Percentiles rank a stretch among this genome's conserved stretches.
phyloP scores from a whole-genome alignment of 192 early-diverging fungal species.

The Hyaloraphidium curvatum region DNA sequence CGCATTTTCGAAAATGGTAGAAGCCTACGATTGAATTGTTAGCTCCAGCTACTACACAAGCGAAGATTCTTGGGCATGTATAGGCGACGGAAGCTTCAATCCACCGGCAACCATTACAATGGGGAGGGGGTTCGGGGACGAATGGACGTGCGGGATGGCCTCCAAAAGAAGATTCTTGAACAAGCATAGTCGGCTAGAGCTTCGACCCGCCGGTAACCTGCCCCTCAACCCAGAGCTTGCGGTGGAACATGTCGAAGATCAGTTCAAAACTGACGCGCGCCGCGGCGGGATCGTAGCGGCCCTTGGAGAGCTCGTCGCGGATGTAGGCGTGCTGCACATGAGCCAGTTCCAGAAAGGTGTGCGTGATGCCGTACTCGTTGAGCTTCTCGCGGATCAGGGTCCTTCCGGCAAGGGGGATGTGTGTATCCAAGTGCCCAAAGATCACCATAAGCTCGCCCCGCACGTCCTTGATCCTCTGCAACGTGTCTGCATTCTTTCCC shows the following conservation, averaged over 20 bases:
- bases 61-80: too few relatives aligned
- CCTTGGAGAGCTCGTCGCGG: conserved; percentile 39
- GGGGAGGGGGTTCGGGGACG: too few relatives aligned
- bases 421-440: conserved; percentile 41
- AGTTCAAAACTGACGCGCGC: conserved; percentile 33
- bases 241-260: conserved; percentile 35
- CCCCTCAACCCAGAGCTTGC: conserved; percentile 15
- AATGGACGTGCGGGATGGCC: too few relatives aligned
- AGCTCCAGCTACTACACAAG: too few relatives aligned
- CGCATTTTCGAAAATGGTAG: too few relatives aligned
- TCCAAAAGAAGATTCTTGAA: too few relatives aligned
- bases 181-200: too few relatives aligned
- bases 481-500: conserved; percentile 22
- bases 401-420: conserved; percentile 35
- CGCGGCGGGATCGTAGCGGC: conserved; percentile 39
- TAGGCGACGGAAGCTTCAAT: too few relatives aligned
- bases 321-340: conserved; percentile 45
- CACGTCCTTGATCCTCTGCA: conserved; percentile 26
- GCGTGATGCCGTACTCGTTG: conserved; percentile 22
- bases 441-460: conserved; percentile 39
- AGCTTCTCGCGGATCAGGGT: conserved; percentile 32
- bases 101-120: too few relatives aligned
- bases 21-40: too few relatives aligned
- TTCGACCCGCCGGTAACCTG: too few relatives aligned
- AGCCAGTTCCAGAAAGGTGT: conserved; percentile 36